Evolutionary conservation across 176 grass and related monocot species (phyloP).

Genomic region (Rhynchospora pubera): DNA sequence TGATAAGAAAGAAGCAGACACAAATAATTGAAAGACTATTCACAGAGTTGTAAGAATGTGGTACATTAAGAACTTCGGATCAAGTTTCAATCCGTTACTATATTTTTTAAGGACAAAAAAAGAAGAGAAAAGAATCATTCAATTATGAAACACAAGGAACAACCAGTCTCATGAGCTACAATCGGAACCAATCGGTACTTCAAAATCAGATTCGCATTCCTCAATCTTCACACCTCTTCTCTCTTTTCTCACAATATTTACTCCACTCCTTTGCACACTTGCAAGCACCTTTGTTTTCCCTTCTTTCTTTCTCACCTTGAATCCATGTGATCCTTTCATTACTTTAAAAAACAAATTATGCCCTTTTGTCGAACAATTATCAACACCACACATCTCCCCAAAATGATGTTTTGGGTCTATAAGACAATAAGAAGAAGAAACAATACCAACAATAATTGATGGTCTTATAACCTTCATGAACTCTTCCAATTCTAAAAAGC

Average conservation of each 20-base stretch:
- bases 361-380: background rate
- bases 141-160: background rate
- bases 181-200: conserved; percentile 7
- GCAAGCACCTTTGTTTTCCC: conserved; percentile 29
- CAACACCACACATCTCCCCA: conserved; percentile 26
- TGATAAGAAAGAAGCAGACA: too few species aligned
- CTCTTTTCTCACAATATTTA: conserved; percentile 37
- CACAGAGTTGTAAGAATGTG: background rate
- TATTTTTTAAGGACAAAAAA: background rate
- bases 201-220: conserved; percentile 36
- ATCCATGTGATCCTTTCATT: conserved; percentile 34
- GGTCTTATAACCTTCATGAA: conserved; percentile 51
- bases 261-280: conserved; percentile 38
- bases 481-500: conserved; percentile 60
- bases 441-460: conserved; percentile 44
- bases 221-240: conserved; percentile 38
- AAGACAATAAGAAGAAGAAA: conserved; percentile 48
- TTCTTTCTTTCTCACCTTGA: conserved; percentile 23
- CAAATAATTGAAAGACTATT: background rate
- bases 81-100: background rate
- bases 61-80: background rate
- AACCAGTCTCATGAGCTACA: background rate
- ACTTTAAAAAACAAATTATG: conserved; percentile 20
- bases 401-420: conserved; percentile 59
- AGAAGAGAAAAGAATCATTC: background rate